A percentile compares a stretch with the other conserved stretches of the same genome.
These are phyloP conservation scores for Chytriomyces sp. DNA, from an alignment of 192 early-diverging fungal species.

Conservation along the genomic window DNA sequence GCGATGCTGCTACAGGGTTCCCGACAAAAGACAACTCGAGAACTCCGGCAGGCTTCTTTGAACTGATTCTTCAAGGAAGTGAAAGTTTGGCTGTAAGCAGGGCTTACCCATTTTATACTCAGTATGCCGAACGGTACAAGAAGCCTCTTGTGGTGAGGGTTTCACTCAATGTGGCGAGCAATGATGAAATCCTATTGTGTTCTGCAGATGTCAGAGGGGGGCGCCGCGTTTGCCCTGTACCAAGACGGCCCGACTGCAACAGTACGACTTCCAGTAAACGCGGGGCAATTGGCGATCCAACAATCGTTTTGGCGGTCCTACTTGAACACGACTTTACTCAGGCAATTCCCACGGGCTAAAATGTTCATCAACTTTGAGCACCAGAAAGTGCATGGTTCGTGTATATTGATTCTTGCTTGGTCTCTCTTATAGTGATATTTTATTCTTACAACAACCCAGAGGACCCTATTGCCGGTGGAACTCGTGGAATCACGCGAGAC, in stretches of 20 bases:
- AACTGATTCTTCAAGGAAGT: slow-evolving; percentile 22
- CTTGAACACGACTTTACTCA: slow-evolving; percentile 20
- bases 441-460: background rate
- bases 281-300: slow-evolving; percentile 14
- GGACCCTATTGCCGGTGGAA: background rate
- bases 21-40: slow-evolving; percentile 12
- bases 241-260: background rate
- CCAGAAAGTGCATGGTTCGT: too few species aligned
- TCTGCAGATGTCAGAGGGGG: slow-evolving; percentile 19
- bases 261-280: background rate
- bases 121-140: background rate
- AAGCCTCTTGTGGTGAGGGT: background rate
- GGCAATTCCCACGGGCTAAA: slow-evolving; percentile 20
- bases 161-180: too few species aligned
- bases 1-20: background rate
- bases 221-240: slow-evolving; percentile 16
- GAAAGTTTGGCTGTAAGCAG: background rate
- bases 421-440: too few species aligned
- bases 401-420: too few species aligned
- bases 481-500: slow-evolving; percentile 28
- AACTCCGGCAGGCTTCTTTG: background rate
- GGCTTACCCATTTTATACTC: slow-evolving; percentile 22
- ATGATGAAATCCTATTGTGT: too few species aligned
- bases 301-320: slow-evolving; percentile 29
- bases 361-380: slow-evolving; percentile 32